Evolutionary conservation across 352 stramenopile species (phyloP).

Genomic region (Peronospora belbahrii): DNA sequence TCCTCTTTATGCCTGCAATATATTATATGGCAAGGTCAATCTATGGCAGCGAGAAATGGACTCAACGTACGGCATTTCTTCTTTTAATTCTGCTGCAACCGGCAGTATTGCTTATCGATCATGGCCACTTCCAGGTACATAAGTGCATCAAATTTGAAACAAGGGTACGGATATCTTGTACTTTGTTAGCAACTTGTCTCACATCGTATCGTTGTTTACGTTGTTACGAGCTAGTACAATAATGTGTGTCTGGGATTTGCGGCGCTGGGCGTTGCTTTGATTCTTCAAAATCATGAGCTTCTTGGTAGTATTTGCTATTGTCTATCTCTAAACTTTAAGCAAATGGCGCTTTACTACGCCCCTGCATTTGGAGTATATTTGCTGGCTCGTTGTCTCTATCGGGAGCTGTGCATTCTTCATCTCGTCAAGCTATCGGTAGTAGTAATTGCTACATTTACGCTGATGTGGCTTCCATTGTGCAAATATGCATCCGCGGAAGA

Average conservation of each 20-base stretch:
- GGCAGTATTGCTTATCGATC: conserved; percentile 91
- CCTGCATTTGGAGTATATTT: conserved; percentile 91
- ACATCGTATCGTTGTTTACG: not conserved
- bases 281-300: conserved; percentile 70
- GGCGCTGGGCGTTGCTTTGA: conserved; percentile 54
- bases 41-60: conserved; percentile 44
- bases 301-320: conserved; percentile 84
- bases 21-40: conserved; percentile 39
- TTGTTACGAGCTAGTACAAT: conserved; percentile 85
- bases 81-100: conserved; percentile 81
- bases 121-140: conserved; percentile 96
- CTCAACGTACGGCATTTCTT: conserved; percentile 49
- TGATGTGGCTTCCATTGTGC: conserved; percentile 90
- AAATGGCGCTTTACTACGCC: conserved; percentile 98
- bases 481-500: conserved; percentile 31
- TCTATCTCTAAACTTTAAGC: conserved; percentile 97
- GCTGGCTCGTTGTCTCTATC: conserved; percentile 82
- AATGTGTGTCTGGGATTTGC: conserved; percentile 94
- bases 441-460: conserved; percentile 84
- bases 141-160: not conserved
- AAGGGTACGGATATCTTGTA: too few species aligned
- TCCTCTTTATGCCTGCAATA: conserved; percentile 84
- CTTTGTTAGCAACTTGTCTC: not conserved
- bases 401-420: conserved; percentile 39
- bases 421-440: conserved; percentile 71